Percentiles rank a stretch among this genome's conserved stretches.
Evolutionary conservation across 306 rosid species (phyloP).

Genomic region (Cicer arietinum): DNA sequence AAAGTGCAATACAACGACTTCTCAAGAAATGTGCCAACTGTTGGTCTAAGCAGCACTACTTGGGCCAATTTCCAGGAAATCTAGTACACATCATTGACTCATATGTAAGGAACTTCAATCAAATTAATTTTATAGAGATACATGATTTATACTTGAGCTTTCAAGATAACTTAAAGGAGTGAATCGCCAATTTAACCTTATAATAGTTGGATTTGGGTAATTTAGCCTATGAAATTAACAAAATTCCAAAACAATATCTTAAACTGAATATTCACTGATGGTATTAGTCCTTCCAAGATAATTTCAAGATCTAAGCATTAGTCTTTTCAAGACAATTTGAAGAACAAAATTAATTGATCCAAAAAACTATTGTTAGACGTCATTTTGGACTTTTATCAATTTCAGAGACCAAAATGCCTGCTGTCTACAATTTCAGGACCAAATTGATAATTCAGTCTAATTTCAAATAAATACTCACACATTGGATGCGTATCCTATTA

Average conservation of each 20-base stretch:
- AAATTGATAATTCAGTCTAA: background rate
- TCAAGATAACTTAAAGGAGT: slow-evolving; percentile 28
- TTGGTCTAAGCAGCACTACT: slow-evolving; percentile 5
- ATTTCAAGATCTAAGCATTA: background rate
- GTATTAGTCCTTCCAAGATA: background rate
- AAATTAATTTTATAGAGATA: slow-evolving; percentile 5
- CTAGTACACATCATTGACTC: slow-evolving; percentile 3
- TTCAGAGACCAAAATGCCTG: background rate
- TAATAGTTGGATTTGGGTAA: background rate
- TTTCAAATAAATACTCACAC: slow-evolving; percentile 20
- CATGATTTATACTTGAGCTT: slow-evolving; percentile 22
- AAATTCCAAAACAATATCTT: background rate
- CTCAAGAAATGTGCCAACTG: background rate
- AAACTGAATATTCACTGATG: too few species aligned
- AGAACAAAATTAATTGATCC: background rate
- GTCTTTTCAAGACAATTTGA: background rate
- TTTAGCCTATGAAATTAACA: background rate
- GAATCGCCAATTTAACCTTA: background rate
- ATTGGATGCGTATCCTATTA: slow-evolving; percentile 5
- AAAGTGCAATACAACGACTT: slow-evolving; percentile 30
- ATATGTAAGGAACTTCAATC: background rate
- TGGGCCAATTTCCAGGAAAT: background rate
- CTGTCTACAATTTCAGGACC: background rate
- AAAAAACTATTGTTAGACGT: background rate
- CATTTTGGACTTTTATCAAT: background rate